Evolutionary conservation across 768 basidiomycete genomes (phyloP).

Genomic region (Atractiella rhizophila): DNA sequence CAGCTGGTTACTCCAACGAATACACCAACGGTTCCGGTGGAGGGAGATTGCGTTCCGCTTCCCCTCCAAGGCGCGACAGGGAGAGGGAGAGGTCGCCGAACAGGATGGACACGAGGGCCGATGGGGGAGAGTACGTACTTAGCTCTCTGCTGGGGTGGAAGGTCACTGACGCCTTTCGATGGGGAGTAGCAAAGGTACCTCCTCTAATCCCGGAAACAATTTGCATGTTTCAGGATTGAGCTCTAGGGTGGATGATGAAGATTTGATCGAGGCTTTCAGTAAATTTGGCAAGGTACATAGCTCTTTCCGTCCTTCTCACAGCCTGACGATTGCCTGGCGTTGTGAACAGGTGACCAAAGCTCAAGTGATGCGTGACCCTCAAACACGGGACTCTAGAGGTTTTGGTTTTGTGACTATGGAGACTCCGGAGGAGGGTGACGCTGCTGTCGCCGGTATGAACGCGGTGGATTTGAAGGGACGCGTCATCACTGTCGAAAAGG

Average conservation of each 20-base stretch:
- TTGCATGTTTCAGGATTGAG: constrained; percentile 38
- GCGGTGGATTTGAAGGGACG: constrained; percentile 69
- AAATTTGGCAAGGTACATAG: constrained; percentile 57
- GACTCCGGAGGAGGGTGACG: constrained; percentile 63
- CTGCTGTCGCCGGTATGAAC: constrained; percentile 61
- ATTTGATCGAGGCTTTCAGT: constrained; percentile 64
- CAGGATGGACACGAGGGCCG: too few relatives aligned
- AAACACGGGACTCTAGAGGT: constrained; percentile 44
- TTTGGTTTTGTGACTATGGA: constrained; percentile 82
- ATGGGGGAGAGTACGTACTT: too few relatives aligned
- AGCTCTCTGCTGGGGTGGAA: too few relatives aligned
- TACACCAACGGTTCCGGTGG: too few relatives aligned
- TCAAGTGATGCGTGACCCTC: constrained; percentile 41
- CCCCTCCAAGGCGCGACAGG: too few relatives aligned
- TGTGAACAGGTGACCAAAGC: constrained; percentile 34
- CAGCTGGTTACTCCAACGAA: too few relatives aligned
- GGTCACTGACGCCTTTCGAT: too few relatives aligned
- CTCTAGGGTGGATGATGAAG: constrained; percentile 45
- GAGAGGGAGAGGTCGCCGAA: too few relatives aligned
- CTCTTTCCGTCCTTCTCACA: neutral
- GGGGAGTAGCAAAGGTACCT: constrained; percentile 3
- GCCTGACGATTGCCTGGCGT: neutral
- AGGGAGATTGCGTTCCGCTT: too few relatives aligned
- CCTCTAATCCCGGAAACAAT: constrained; percentile 38
- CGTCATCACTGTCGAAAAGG: constrained; percentile 67